phyloP scores from a whole-genome alignment of 1,139 yeast species.

The Eremothecium sinecaudum region DNA sequence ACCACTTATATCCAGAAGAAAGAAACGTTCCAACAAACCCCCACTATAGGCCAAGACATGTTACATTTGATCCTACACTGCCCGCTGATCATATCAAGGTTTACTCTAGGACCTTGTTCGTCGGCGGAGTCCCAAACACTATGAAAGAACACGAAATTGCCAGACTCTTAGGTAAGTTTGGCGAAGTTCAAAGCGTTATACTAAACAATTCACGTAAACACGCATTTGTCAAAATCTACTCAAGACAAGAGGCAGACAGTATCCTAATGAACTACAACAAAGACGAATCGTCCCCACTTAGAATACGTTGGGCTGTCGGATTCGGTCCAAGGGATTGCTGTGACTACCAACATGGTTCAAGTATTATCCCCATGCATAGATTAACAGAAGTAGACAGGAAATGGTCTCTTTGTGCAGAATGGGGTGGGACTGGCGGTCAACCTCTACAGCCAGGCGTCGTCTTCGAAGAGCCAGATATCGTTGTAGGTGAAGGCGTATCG shows the following conservation, averaged over 20 bases:
- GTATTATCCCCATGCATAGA: slow-evolving; percentile 76
- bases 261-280: slow-evolving; percentile 51
- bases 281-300: slow-evolving; percentile 49
- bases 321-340: slow-evolving; percentile 98
- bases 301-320: slow-evolving; percentile 98
- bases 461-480: slow-evolving; percentile 95
- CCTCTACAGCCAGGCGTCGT: slow-evolving; percentile 76
- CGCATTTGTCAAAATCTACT: slow-evolving; percentile 92
- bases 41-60: slow-evolving; percentile 63
- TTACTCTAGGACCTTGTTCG: slow-evolving; percentile 77
- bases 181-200: slow-evolving; percentile 89
- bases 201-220: slow-evolving; percentile 83
- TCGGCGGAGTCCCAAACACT: slow-evolving; percentile 83
- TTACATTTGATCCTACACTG: slow-evolving; percentile 56
- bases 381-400: slow-evolving; percentile 87
- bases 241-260: slow-evolving; percentile 86
- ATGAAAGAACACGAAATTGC: slow-evolving; percentile 72
- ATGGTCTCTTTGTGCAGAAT: slow-evolving; percentile 86
- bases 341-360: slow-evolving; percentile 83
- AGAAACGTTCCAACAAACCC: slow-evolving; percentile 59
- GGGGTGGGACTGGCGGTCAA: slow-evolving; percentile 95
- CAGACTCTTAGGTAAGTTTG: slow-evolving; percentile 67
- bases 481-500: slow-evolving; percentile 87
- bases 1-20: slow-evolving; percentile 40
- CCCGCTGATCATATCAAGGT: slow-evolving; percentile 81